phyloP scores from a whole-genome alignment of 1,139 yeast genomes.

The Barnettozyma hawaiiensis region DNA sequence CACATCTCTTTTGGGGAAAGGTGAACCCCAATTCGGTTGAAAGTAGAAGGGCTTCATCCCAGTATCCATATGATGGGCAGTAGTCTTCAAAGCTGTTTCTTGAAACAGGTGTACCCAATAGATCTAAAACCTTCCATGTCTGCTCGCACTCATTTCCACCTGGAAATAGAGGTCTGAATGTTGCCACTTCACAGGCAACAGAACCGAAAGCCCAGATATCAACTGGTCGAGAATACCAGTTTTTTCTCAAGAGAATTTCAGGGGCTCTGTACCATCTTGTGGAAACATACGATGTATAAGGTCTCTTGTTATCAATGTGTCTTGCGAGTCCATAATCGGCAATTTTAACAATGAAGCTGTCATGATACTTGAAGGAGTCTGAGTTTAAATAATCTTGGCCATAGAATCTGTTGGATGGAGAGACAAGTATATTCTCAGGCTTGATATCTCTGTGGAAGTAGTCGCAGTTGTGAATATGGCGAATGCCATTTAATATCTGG shows the following conservation, averaged over 20 bases:
- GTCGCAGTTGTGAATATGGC: constrained; percentile 70
- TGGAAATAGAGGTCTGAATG: constrained; percentile 75
- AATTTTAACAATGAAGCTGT: constrained; percentile 63
- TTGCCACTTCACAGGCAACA: constrained; percentile 76
- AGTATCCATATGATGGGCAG: constrained; percentile 56
- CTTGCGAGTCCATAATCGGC: constrained; percentile 94
- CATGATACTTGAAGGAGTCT: constrained; percentile 32
- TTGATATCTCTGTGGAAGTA: constrained; percentile 90
- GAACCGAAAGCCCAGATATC: constrained; percentile 96
- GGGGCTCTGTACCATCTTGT: constrained; percentile 98
- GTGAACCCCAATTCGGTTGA: constrained; percentile 47
- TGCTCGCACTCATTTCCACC: constrained; percentile 79
- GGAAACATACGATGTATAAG: constrained; percentile 78
- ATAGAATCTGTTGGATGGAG: constrained; percentile 50
- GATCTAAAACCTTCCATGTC: constrained; percentile 55
- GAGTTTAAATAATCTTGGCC: constrained; percentile 47
- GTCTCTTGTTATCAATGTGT: constrained; percentile 45
- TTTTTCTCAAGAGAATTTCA: constrained; percentile 70
- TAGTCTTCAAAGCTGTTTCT: constrained; percentile 25
- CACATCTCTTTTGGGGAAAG: constrained; percentile 43
- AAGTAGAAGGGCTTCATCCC: constrained; percentile 54
- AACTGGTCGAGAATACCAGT: constrained; percentile 64
- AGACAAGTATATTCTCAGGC: constrained; percentile 82
- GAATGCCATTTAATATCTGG: constrained; percentile 70
- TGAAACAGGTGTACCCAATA: constrained; percentile 64